A percentile compares a stretch with the other conserved stretches of the same genome.
Conservation (phyloP, 257 asterid species). For the Orobanche coerulescens region DNA sequence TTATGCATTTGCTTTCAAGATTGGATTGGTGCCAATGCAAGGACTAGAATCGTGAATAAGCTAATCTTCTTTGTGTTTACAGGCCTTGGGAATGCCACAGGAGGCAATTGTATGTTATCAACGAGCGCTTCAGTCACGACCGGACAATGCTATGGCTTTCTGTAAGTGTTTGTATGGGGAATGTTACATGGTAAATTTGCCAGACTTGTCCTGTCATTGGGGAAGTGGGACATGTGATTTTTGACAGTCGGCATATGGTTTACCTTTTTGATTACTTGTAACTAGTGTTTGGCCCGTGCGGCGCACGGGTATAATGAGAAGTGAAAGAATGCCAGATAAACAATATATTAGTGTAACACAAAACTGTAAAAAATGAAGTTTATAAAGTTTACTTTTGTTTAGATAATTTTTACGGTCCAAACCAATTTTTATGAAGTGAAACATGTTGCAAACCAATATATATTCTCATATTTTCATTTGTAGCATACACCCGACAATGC, state of each 20-base stretch:
- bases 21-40: conserved; percentile 43
- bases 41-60: conserved; percentile 45
- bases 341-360: no score
- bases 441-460: no score
- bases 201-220: not conserved
- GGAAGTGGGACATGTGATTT: not conserved
- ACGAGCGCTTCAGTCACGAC: conserved; percentile 82
- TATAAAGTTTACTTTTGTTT: no score
- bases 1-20: conserved; percentile 32
- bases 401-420: no score
- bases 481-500: no score
- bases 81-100: conserved; percentile 95
- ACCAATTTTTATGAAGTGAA: no score
- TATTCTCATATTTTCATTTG: no score
- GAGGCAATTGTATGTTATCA: conserved; percentile 91
- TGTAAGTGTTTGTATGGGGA: conserved; percentile 43
- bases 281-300: no score
- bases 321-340: no score
- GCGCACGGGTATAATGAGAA: not conserved
- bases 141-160: conserved; percentile 89
- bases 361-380: no score
- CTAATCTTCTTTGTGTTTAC: conserved; percentile 54
- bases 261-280: not conserved
- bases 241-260: not conserved
- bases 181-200: conserved; percentile 4